Conservation (phyloP, 1,284 basidiomycete genomes). For the Hemileia vastatrix region DNA sequence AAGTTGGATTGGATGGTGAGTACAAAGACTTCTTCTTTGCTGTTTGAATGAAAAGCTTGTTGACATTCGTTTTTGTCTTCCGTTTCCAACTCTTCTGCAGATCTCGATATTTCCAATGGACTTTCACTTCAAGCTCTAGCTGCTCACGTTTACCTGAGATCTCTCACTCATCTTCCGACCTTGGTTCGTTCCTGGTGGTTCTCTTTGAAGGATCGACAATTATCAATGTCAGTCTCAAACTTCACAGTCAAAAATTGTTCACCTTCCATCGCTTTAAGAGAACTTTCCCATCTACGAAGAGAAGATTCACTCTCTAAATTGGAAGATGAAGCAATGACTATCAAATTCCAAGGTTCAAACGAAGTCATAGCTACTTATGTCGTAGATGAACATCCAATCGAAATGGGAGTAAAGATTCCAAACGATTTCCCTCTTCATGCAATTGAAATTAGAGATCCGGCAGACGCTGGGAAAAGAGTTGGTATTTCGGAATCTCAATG, state of each 20-base stretch:
- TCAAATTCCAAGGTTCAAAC: no score
- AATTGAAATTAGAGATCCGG: constrained; percentile 76
- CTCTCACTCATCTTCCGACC: constrained; percentile 70
- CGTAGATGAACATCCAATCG: constrained; percentile 87
- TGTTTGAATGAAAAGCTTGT: no score
- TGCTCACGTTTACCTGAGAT: constrained; percentile 77
- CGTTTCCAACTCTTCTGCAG: constrained; percentile 46
- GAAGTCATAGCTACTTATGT: no score
- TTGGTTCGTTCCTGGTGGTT: constrained; percentile 75
- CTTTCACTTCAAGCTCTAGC: constrained; percentile 59
- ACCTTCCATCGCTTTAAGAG: constrained; percentile 72
- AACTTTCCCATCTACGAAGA: constrained; percentile 65
- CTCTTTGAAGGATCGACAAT: constrained; percentile 76
- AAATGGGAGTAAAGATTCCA: constrained; percentile 77
- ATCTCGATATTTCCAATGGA: constrained; percentile 30
- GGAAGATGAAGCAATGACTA: constrained; percentile 65
- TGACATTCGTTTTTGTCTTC: no score
- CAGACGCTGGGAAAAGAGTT: no score
- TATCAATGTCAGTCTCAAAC: constrained; percentile 61
- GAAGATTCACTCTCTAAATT: constrained; percentile 58
- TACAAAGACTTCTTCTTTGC: no score
- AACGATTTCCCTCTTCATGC: constrained; percentile 78
- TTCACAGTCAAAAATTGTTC: constrained; percentile 81
- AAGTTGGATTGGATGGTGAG: no score
- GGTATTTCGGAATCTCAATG: constrained; percentile 83